Percentiles rank a stretch among this genome's conserved stretches.
Evolutionary conservation across 1,139 yeast genomes (phyloP).

Genomic region (Yamadazyma atmosphaerica): DNA sequence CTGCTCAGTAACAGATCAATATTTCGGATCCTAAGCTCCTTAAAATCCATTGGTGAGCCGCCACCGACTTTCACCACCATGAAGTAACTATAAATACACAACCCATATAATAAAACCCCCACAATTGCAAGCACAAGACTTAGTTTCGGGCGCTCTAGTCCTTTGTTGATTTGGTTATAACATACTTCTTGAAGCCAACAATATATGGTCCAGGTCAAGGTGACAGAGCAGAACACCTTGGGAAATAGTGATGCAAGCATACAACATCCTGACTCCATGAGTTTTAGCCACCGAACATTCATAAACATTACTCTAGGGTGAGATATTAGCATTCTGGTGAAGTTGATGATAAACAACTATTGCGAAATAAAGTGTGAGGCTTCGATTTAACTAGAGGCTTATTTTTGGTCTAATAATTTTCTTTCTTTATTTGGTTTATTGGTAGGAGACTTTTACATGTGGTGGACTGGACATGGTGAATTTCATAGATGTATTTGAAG

Average conservation of each 20-base stretch:
- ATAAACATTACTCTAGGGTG: conserved; percentile 23
- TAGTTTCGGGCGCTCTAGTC: conserved; percentile 11
- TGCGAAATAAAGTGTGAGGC: no score
- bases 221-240: conserved; percentile 49
- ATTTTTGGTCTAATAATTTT: no score
- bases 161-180: conserved; percentile 17
- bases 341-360: no score
- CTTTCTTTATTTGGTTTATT: no score
- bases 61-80: conserved; percentile 60
- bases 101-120: conserved; percentile 21
- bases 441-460: no score
- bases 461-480: no score
- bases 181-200: conserved; percentile 29
- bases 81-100: conserved; percentile 48
- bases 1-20: conserved; percentile 11
- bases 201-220: conserved; percentile 61
- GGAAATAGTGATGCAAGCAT: conserved; percentile 57
- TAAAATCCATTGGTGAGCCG: conserved; percentile 56
- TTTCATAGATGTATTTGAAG: no score
- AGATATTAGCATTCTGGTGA: conserved; percentile 20
- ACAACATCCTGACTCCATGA: conserved; percentile 40
- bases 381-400: no score
- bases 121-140: conserved; percentile 16
- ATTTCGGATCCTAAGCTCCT: conserved; percentile 21
- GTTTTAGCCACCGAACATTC: conserved; percentile 16